phyloP scores from a whole-genome alignment of 306 rosid species.

The Quillaja saponaria region DNA sequence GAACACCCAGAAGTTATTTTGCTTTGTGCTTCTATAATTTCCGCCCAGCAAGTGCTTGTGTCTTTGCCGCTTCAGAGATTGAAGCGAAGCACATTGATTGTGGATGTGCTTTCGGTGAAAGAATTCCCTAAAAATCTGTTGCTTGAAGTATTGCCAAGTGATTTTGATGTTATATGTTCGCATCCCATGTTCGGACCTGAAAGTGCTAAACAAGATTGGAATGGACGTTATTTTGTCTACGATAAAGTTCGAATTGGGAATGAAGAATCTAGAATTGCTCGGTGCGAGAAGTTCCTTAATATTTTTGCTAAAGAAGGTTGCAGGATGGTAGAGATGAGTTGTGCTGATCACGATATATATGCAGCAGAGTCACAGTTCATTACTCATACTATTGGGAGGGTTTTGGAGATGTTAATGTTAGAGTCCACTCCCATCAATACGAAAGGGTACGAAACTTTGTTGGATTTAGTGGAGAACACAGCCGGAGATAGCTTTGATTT shows the following conservation, averaged over 20 bases:
- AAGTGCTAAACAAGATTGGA: constrained; percentile 55
- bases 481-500: constrained; percentile 74
- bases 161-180: constrained; percentile 65
- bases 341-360: constrained; percentile 62
- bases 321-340: constrained; percentile 72
- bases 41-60: constrained; percentile 48
- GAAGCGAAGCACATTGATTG: constrained; percentile 69
- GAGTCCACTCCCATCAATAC: constrained; percentile 81
- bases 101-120: constrained; percentile 78
- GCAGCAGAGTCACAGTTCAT: constrained; percentile 80
- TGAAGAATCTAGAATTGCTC: constrained; percentile 42
- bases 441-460: constrained; percentile 67
- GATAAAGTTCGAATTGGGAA: constrained; percentile 69
- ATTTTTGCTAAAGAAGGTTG: constrained; percentile 74
- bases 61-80: constrained; percentile 68
- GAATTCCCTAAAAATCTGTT: constrained; percentile 65
- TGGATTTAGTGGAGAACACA: constrained; percentile 70
- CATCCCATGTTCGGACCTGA: constrained; percentile 96
- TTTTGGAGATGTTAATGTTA: constrained; percentile 55
- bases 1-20: constrained; percentile 77
- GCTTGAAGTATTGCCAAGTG: constrained; percentile 41
- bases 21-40: constrained; percentile 71
- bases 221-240: constrained; percentile 48
- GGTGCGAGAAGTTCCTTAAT: constrained; percentile 57
- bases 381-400: constrained; percentile 81